Percentiles rank a stretch among this genome's conserved stretches.
phyloP scores from a whole-genome alignment of 2,329 filamentous ascomycete genomes.

The Aspergillus pseudoglaucus region DNA sequence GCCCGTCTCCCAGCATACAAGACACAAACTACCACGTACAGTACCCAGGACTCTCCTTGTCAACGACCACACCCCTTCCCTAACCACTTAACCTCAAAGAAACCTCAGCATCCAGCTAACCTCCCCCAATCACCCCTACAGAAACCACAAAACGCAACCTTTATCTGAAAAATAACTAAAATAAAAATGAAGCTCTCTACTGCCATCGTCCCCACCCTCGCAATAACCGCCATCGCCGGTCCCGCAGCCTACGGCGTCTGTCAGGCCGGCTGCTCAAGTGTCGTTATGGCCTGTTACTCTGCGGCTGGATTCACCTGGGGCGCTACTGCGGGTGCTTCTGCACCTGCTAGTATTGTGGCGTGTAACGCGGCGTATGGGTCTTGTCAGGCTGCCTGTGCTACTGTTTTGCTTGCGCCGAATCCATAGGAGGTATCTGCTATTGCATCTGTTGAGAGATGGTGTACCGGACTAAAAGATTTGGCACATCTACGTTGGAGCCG shows the following conservation, averaged over 20 bases:
- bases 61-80: no score
- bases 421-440: constrained; percentile 17
- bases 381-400: constrained; percentile 43
- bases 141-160: no score
- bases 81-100: no score
- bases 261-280: constrained; percentile 41
- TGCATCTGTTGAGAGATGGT: neutral
- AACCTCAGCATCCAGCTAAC: no score
- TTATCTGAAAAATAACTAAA: no score
- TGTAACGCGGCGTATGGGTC: constrained; percentile 43
- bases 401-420: constrained; percentile 27
- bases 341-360: constrained; percentile 36
- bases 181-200: no score
- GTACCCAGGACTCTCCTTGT: no score
- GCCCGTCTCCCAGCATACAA: no score
- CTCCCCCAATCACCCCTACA: no score
- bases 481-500: no score
- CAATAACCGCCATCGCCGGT: constrained; percentile 1
- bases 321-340: constrained; percentile 29
- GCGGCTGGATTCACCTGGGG: constrained; percentile 42
- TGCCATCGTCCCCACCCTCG: neutral
- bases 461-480: no score
- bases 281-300: constrained; percentile 44
- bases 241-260: constrained; percentile 38
- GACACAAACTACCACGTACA: no score